Percentiles rank a stretch among this genome's conserved stretches.
Evolutionary conservation across 441 rosid species (phyloP).

Genomic region (Arabidopsis lyrata): DNA sequence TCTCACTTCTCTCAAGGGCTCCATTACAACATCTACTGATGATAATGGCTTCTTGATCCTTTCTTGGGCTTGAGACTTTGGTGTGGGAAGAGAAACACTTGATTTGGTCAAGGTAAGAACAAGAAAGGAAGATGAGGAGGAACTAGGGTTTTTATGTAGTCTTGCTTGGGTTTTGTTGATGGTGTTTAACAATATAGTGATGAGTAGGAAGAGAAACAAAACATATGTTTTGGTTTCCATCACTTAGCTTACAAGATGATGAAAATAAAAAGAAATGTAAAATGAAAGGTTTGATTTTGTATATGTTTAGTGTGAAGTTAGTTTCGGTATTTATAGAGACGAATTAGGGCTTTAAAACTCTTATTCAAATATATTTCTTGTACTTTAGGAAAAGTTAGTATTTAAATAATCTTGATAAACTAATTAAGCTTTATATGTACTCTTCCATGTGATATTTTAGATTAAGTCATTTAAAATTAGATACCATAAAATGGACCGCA

Average conservation of each 20-base stretch:
- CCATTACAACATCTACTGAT: slow-evolving; percentile 46
- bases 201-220: slow-evolving; percentile 43
- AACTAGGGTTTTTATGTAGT: slow-evolving; percentile 44
- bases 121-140: slow-evolving; percentile 42
- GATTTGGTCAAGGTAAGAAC: slow-evolving; percentile 65
- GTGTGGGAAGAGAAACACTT: slow-evolving; percentile 50
- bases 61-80: slow-evolving; percentile 44
- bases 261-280: slow-evolving; percentile 16
- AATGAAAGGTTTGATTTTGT: slow-evolving; percentile 17
- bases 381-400: slow-evolving; percentile 17
- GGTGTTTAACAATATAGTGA: neutral
- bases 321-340: slow-evolving; percentile 32
- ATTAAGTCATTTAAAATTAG: slow-evolving; percentile 10
- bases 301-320: slow-evolving; percentile 31
- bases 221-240: slow-evolving; percentile 37
- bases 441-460: slow-evolving; percentile 25
- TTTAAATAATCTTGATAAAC: slow-evolving; percentile 11
- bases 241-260: slow-evolving; percentile 22
- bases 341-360: slow-evolving; percentile 28
- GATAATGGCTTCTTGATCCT: slow-evolving; percentile 43
- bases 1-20: slow-evolving; percentile 71
- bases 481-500: slow-evolving; percentile 39
- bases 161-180: slow-evolving; percentile 51
- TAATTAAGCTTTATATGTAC: slow-evolving; percentile 26
- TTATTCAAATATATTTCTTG: neutral